Conservation (phyloP, 2,329 filamentous ascomycete species). For the Ceratocystis colombiana region DNA sequence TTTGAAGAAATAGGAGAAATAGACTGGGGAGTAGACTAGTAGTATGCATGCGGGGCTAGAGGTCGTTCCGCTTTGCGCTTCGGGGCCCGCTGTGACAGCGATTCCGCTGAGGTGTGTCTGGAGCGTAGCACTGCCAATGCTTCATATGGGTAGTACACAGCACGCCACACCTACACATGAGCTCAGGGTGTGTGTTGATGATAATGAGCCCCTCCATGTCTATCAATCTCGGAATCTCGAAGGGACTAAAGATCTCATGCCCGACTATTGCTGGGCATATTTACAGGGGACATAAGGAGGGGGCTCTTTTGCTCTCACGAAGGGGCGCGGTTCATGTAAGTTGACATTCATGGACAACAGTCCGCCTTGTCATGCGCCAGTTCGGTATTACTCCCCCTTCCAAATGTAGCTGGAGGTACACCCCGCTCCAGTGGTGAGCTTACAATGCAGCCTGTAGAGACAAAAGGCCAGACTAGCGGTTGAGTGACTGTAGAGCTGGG, state of each 20-base stretch:
- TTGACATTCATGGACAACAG: background rate
- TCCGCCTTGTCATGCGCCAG: background rate
- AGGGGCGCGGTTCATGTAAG: background rate
- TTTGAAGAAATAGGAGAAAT: background rate
- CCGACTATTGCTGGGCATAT: too few relatives aligned
- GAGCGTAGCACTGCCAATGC: background rate
- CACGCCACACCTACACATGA: background rate
- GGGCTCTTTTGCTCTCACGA: background rate
- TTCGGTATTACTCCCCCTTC: background rate
- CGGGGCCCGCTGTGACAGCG: background rate
- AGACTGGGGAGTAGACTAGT: background rate
- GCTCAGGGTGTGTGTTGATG: too few relatives aligned
- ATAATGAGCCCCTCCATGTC: too few relatives aligned
- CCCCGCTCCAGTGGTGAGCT: too few relatives aligned
- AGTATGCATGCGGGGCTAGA: background rate
- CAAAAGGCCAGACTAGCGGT: too few relatives aligned
- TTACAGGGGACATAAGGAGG: background rate
- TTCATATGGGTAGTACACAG: background rate
- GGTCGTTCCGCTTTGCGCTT: constrained; percentile 1
- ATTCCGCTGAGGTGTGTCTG: background rate
- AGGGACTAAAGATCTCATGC: too few relatives aligned
- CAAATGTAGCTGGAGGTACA: background rate
- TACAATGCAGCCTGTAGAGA: too few relatives aligned
- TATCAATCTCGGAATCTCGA: too few relatives aligned
- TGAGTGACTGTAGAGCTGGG: too few relatives aligned